Percentiles rank a stretch among this genome's conserved stretches.
phyloP scores from a whole-genome alignment of 805 yeast genomes.

The Crinitomyces ghanaensis region DNA sequence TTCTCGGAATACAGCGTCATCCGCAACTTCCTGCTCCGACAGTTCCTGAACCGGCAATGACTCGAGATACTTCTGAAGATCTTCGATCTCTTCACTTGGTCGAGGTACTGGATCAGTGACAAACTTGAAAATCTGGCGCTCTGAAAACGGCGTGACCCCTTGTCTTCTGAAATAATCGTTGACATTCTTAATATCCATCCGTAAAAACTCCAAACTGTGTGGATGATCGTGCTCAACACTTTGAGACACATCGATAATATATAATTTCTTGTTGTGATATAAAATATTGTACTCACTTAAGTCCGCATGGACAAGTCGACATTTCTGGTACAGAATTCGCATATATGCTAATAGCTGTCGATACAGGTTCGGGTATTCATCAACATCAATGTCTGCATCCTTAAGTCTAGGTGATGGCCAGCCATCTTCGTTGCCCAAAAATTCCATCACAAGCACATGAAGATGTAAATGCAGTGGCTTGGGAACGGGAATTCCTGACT shows the following conservation, averaged over 20 bases:
- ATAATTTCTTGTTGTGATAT: slow-evolving; percentile 58
- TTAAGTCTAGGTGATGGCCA: slow-evolving; percentile 84
- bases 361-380: slow-evolving; percentile 57
- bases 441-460: slow-evolving; percentile 93
- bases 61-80: slow-evolving; percentile 17
- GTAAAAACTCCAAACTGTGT: slow-evolving; percentile 81
- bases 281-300: slow-evolving; percentile 90
- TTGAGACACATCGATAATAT: slow-evolving; percentile 93
- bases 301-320: slow-evolving; percentile 93
- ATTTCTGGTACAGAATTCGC: slow-evolving; percentile 76
- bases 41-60: slow-evolving; percentile 19
- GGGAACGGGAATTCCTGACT: slow-evolving; percentile 83
- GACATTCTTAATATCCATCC: slow-evolving; percentile 96
- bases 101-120: slow-evolving; percentile 31
- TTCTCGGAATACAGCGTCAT: slow-evolving; percentile 82
- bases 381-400: slow-evolving; percentile 66
- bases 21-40: slow-evolving; percentile 39
- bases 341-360: slow-evolving; percentile 72
- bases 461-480: slow-evolving; percentile 80
- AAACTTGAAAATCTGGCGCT: slow-evolving; percentile 69
- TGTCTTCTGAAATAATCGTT: slow-evolving; percentile 75
- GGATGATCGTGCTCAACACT: slow-evolving; percentile 98
- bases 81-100: slow-evolving; percentile 26
- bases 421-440: slow-evolving; percentile 60
- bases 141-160: slow-evolving; percentile 68